Evolutionary conservation across 306 rosid genomes (phyloP), one percentile per base, ranked within the genome.

Genomic region (Rubus parviflorus): DNA sequence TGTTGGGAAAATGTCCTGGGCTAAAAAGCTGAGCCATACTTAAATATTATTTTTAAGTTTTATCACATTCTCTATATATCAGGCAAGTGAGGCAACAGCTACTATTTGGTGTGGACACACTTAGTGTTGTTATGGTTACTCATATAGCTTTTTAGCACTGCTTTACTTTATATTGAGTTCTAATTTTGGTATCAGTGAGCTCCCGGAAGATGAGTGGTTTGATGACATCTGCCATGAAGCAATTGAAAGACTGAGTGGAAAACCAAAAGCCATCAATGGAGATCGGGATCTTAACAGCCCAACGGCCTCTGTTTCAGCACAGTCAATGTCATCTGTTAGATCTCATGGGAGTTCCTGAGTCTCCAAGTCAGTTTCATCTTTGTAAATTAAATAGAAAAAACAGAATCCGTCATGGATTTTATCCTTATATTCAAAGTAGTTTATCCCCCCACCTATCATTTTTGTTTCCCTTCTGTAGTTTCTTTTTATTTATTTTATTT

Each of bases 171-270:
- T 54, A 19, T 77, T 73, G 74, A 81, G 71, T 20, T 73, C 0
- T 74, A 47, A 40, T 48, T 77, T 19, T 82, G 68, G 14, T 85
- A 43, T 49, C 90, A 96, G 99, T 56, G 88, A 80, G 66, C 85
- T 96, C 20, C 98, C 98, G 38, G 98, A 91, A 73, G 99, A 96
- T 84, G 99, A 91, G 5, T 96, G 98, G 99, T 96, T 93, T 67
- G 85, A 88, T 47, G 98, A 91, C 37, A 66, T 93, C 64, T 91
- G 99, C 81, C 97, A 88, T 83, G 98, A 90, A 68, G 91, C 94
- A 47, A 84, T 90, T 69, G 97, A 91, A 77, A 91, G 98, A 79
- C 80, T 93, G 41, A 93, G 97, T 69, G 99, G 99, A 63, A 96
- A 75, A 80, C 98, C 99, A 22, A 93, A 88, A 81, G 90, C 88